phyloP scores from a whole-genome alignment of 1,284 basidiomycete genomes.

The Cryptococcus sp. region DNA sequence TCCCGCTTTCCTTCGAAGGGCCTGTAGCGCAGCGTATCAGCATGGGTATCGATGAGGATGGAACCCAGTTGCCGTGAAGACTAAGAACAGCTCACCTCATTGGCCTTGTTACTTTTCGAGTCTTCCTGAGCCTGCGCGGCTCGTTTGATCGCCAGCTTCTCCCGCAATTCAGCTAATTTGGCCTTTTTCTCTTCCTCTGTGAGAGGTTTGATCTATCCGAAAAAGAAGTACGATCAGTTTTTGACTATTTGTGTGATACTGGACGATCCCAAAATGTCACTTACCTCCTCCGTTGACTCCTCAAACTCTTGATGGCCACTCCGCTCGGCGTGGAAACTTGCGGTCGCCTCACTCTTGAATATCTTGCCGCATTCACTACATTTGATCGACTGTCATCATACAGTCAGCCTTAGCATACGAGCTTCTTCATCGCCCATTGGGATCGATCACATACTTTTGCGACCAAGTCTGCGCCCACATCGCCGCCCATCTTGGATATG shows the following conservation, averaged over 20 bases:
- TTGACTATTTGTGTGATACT: neutral
- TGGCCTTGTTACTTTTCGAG: constrained; percentile 68
- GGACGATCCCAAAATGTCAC: constrained; percentile 11
- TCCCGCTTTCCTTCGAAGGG: constrained; percentile 76
- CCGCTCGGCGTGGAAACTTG: constrained; percentile 93
- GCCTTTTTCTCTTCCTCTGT: constrained; percentile 92
- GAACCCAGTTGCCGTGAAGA: neutral
- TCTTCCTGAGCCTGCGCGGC: constrained; percentile 69
- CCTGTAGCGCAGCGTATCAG: constrained; percentile 26
- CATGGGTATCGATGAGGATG: neutral
- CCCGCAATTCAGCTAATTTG: constrained; percentile 74
- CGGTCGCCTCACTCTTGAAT: constrained; percentile 83
- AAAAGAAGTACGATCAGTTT: constrained; percentile 8
- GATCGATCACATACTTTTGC: constrained; percentile 33
- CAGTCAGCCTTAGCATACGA: neutral
- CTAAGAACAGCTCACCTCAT: constrained; percentile 59
- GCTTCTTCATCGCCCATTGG: neutral
- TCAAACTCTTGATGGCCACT: constrained; percentile 93
- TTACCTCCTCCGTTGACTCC: constrained; percentile 89
- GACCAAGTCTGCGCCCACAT: constrained; percentile 32
- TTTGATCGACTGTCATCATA: constrained; percentile 36
- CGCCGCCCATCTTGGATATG: constrained; percentile 43
- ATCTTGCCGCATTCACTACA: constrained; percentile 71
- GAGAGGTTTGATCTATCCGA: constrained; percentile 61
- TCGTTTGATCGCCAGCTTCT: constrained; percentile 74